phyloP scores from a whole-genome alignment of 1,139 yeast genomes.

The Hyphopichia pseudoburtonii region DNA sequence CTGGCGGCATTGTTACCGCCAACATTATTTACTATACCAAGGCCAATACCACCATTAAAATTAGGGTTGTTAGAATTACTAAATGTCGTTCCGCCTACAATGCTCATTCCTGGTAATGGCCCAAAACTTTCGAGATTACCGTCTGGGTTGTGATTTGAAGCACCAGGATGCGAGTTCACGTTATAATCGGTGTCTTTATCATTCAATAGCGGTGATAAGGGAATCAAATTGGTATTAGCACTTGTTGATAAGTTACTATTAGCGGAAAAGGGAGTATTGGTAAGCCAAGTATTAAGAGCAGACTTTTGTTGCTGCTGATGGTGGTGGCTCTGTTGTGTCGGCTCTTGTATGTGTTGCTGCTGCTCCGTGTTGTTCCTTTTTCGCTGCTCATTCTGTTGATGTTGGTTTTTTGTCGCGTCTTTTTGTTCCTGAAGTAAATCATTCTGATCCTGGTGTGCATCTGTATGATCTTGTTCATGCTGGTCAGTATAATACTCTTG shows the following conservation, averaged over 20 bases:
- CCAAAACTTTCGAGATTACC: conserved; percentile 17
- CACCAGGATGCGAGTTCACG: conserved; percentile 10
- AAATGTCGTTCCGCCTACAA: neutral
- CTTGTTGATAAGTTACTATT: conserved; percentile 6
- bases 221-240: conserved; percentile 26
- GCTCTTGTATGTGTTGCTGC: conserved; percentile 3
- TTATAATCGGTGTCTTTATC: conserved; percentile 29
- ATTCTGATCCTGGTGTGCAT: neutral
- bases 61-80: neutral
- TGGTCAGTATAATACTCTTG: neutral
- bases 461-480: neutral
- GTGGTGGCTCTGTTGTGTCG: conserved; percentile 2
- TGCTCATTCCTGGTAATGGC: conserved; percentile 16
- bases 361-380: neutral
- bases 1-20: too few species aligned
- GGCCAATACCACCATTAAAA: neutral
- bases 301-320: conserved; percentile 11
- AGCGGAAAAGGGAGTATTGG: conserved; percentile 10
- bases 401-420: too few species aligned
- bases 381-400: neutral
- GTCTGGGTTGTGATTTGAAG: conserved; percentile 4
- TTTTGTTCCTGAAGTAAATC: too few species aligned
- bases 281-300: conserved; percentile 18
- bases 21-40: neutral
- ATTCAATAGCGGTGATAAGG: conserved; percentile 37